Conservation (phyloP, 306 rosid genomes). For the Vigna hirtella region DNA sequence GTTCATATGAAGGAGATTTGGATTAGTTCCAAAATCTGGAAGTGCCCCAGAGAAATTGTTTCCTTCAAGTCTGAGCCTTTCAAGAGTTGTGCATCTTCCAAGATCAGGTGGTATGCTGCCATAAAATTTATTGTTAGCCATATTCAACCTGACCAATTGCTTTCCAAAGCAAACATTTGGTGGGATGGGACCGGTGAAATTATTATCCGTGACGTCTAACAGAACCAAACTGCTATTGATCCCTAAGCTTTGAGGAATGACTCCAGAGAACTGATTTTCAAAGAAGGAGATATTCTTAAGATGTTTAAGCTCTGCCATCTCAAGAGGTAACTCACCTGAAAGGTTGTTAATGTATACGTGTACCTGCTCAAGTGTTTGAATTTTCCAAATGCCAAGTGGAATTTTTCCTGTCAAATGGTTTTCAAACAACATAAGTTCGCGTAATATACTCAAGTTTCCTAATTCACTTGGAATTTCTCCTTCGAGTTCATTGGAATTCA, state of each 20-base stretch:
- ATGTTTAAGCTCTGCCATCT: constrained; percentile 69
- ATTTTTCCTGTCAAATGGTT: constrained; percentile 70
- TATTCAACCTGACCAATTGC: constrained; percentile 48
- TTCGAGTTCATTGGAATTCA: constrained; percentile 64
- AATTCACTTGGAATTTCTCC: constrained; percentile 80
- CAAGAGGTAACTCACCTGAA: constrained; percentile 69
- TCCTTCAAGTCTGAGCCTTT: constrained; percentile 60
- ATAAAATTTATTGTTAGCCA: constrained; percentile 66
- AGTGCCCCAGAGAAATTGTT: constrained; percentile 63
- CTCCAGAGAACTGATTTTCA: constrained; percentile 72
- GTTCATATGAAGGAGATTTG: constrained; percentile 50
- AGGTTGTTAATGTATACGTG: constrained; percentile 69
- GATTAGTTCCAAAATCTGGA: constrained; percentile 61
- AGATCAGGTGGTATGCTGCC: constrained; percentile 70
- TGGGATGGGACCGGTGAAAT: constrained; percentile 71
- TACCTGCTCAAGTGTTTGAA: constrained; percentile 63
- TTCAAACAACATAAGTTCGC: constrained; percentile 54
- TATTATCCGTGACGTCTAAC: constrained; percentile 67
- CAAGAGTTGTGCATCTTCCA: constrained; percentile 73
- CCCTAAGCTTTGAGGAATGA: constrained; percentile 76
- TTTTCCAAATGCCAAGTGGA: constrained; percentile 84
- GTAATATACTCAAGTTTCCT: constrained; percentile 63
- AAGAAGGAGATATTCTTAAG: constrained; percentile 66
- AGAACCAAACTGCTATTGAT: constrained; percentile 64
- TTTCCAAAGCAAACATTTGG: constrained; percentile 79